Base-by-base conservation (phyloP, 192 early-diverging fungal species). In the Backusella morwellensis region DNA sequence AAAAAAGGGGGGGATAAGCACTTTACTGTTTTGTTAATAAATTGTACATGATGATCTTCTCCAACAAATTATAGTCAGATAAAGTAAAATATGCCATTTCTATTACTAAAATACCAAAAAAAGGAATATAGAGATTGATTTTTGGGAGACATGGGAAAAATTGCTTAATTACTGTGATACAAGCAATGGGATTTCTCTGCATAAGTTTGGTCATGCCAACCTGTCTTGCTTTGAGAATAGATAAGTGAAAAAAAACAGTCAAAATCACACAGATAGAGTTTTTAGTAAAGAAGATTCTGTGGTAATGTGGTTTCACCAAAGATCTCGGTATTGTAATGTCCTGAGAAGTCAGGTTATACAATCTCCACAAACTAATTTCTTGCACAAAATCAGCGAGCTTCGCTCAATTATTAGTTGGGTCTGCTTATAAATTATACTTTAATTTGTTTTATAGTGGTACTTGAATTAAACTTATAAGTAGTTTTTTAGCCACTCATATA, bases 101-200 rank as follows among this genome's bases (percentile, higher is more conserved):
- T 63, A 63, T 11, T 63, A 63, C n/a, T 63, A 63, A 63, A 63
- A 63, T 2, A 63, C 56, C 56, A 63, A 63, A 63, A 59, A 26
- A 63, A 63, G 56, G 26, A 63, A 63, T 63, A 63, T 14, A 29
- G 29, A 26, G 47, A 50, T 63, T 1, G 11, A 23, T 63, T 63
- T 59, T 63, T 40, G 38, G 52, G 1, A 29, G 26, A 63, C 23
- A 63, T 63, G 56, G 56, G 56, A 63, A 63, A 63, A 63, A 3
- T 29, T 9, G 26, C 3, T 63, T 63, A 14, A 29, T 29, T 63
- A 26, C 4, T 63, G 56, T 63, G 56, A 2, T 4, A 63, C 56
- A 63, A 63, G 47, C 17, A 50, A 29, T 29, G n/a, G 14, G 23
- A 14, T 29, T 1, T 63, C 12, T 63, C 12, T 63, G 56, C 56